Conservation (phyloP, 495 filamentous ascomycete genomes). For the Hyaloscypha variabilis region DNA sequence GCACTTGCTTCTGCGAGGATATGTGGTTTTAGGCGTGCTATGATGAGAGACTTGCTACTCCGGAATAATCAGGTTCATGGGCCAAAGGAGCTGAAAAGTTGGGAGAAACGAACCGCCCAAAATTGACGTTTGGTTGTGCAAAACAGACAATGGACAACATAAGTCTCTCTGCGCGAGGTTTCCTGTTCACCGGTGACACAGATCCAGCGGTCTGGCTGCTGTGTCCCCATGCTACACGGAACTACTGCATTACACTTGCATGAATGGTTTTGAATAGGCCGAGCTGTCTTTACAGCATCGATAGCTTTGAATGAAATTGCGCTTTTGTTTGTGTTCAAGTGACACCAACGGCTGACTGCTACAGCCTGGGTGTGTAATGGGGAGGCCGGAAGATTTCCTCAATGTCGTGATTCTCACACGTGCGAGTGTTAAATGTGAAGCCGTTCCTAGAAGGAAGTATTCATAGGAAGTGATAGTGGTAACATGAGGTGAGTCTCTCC, state of each 20-base stretch:
- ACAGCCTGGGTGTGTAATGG: neutral
- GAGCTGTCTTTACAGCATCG: neutral
- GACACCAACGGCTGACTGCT: neutral
- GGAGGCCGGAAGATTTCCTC: neutral
- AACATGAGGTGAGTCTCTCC: neutral
- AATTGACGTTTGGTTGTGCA: no score
- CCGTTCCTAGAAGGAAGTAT: neutral
- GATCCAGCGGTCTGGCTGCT: neutral
- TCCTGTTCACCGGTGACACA: neutral
- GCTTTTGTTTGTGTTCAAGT: neutral
- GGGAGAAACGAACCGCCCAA: neutral
- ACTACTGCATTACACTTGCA: neutral
- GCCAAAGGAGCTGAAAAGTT: neutral
- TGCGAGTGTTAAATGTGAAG: neutral
- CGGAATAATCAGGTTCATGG: no score
- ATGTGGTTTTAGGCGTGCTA: neutral
- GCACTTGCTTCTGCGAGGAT: conserved; percentile 1
- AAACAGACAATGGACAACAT: no score
- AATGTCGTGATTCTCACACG: neutral
- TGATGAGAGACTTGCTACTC: neutral
- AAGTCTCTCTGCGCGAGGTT: neutral
- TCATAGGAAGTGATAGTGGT: neutral
- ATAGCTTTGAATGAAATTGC: neutral
- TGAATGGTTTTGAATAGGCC: neutral
- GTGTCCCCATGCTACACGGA: neutral